Base-by-base conservation (phyloP, 345 rosid genomes). In the Chamaenerion angustifolium region DNA sequence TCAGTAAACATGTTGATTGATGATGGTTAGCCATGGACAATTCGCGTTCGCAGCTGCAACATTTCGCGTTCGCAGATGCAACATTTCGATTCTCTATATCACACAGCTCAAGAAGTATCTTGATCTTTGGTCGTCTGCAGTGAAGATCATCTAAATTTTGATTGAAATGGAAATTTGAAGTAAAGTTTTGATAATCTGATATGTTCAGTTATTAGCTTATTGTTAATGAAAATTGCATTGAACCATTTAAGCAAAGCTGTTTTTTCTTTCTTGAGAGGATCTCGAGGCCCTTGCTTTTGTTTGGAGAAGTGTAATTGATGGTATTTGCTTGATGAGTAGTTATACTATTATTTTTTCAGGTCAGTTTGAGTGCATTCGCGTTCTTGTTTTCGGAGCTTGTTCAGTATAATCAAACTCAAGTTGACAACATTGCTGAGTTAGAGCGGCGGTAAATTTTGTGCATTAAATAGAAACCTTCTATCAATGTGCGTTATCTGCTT, bases 341-440 rank as follows among this genome's bases (percentile, higher is more conserved):
- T 31, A 31, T 31, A 31, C 37, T 31, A 31, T 3, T 31, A 31
- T 31, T 5, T 7, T 31, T 31, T 31, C 64, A 84, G 85, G 94
- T 76, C 61, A 83, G 67, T 46, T 51, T 63, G 66, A 65, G 80
- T 58, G 76, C 76, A n/a, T 75, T 71, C 49, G 72, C 76, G 0
- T 75, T 75, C 58, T 51, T 71, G 61, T 75, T 71, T 57, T 75
- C 74, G 40, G 99, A 93, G 79, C 96, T 92, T 41, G 95, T 92
- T 54, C 99, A 85, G 74, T 92, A 92, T 66, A 85, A 81, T 66
- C 96, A 93, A 64, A 85, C 99, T 2, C 95, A 85, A 68, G 96
- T 93, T 58, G 96, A 88, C 63, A 93, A 93, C 65, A 85, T 93
- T 51, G 86, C 88, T 13, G 99, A 93, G 60, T 68, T 93, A 58